Base-by-base conservation (phyloP, 768 basidiomycete genomes). In the Mycena latifolia region DNA sequence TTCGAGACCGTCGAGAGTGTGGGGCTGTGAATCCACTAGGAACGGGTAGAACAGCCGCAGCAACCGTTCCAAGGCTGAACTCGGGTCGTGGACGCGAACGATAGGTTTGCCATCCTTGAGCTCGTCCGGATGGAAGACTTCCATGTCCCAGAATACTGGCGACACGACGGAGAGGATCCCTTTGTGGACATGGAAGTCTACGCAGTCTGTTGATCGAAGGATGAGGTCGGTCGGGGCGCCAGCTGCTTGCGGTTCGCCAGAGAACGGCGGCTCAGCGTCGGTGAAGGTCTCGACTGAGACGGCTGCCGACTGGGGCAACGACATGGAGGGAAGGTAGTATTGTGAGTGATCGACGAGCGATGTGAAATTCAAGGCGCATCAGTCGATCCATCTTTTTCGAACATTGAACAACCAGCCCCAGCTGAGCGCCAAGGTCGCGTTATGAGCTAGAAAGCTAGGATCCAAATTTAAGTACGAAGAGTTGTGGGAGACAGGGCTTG, bases 181-280 rank as follows among this genome's bases (percentile, higher is more conserved):
- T 33, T 45, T 29, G 17, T 56, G 43, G 43, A 56, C 55, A 17
- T 56, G 43, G 29, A 56, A 56, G 46, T 56, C 55, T 2, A 56
- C 43, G n/a, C 17, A 0, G 11, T 43, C 43, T 15, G 29, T 33
- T 28, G 41, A 10, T n/a, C 55, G 55, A 18, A 56, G 41, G n/a
- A 55, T 55, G 15, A 56, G 55, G 37, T 56, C 55, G n/a, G 55
- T 41, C 46, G 29, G 55, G 7, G 7, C 3, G 20, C 9, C 18
- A 12, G 15, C 17, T 8, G 6, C 14, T 5, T 28, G n/a, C 2
- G 4, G 17, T 11, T 56, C 27, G 41, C 43, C 55, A 3, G 55
- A 56, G 29, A 56, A 56, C 0, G 55, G 55, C 24, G 55, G 5
- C 29, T 46, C 25, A 29, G 55, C 55, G 29, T 46, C 29, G 12